Percentiles rank a stretch among this genome's conserved stretches.
phyloP scores from a whole-genome alignment of 164 flowering plant species.

The Houttuynia cordata region DNA sequence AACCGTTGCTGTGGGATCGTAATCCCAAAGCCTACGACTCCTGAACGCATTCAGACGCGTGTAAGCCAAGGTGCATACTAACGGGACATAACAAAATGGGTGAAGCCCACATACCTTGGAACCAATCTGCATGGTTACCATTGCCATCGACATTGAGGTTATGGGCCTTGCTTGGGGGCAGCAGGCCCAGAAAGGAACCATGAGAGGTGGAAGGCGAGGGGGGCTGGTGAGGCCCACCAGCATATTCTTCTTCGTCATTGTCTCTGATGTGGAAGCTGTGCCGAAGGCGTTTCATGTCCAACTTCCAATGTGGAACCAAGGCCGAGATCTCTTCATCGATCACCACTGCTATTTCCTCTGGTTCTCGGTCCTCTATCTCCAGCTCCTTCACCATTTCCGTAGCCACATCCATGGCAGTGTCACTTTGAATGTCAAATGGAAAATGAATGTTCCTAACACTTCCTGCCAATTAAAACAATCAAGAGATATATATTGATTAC shows the following conservation, averaged over 20 bases:
- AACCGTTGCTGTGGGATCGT: too few relatives aligned
- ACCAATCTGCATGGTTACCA: slow-evolving; percentile 21
- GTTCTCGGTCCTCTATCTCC: slow-evolving; percentile 56
- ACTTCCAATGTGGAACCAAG: slow-evolving; percentile 44
- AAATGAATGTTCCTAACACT: slow-evolving; percentile 42
- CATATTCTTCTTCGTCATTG: slow-evolving; percentile 23
- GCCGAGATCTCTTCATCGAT: slow-evolving; percentile 57
- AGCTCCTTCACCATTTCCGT: slow-evolving; percentile 81
- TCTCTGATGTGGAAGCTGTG: slow-evolving; percentile 22
- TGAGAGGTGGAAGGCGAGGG: slow-evolving; percentile 50
- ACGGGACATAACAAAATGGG: too few relatives aligned
- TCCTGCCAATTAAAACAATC: slow-evolving; percentile 25
- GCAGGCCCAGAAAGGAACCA: slow-evolving; percentile 27
- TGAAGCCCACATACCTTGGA: slow-evolving; percentile 30
- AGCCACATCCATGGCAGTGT: slow-evolving; percentile 73
- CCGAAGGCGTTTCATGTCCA: slow-evolving; percentile 17
- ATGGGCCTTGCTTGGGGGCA: slow-evolving; percentile 9
- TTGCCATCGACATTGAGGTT: slow-evolving; percentile 6
- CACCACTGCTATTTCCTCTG: slow-evolving; percentile 59
- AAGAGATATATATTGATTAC: too few relatives aligned
- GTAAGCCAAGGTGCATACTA: too few relatives aligned
- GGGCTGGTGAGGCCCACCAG: slow-evolving; percentile 23
- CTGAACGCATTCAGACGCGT: too few relatives aligned
- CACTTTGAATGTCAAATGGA: slow-evolving; percentile 53
- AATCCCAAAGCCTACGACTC: too few relatives aligned